Base-by-base conservation (phyloP, 805 yeast genomes). In the Suhomyces xylopsoci region DNA sequence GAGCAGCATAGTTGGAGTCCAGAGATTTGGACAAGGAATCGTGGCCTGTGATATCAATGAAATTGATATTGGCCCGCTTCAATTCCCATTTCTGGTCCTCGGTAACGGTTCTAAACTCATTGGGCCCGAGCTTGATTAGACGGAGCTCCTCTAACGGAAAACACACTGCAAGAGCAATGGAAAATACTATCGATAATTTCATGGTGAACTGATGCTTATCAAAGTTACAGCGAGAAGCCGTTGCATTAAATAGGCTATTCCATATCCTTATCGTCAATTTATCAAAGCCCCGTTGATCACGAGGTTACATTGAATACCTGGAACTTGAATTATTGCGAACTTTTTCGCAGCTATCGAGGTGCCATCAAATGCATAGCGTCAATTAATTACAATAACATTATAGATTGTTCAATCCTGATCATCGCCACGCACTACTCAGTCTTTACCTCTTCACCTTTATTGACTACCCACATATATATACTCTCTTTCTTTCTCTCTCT, bases 31-130 rank as follows among this genome's bases (percentile, higher is more conserved):
- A 68, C 12, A 70, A 60, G 15, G 71, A 62, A 15, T 73, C 56
- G 15, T 62, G 64, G 51, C 74, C 73, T 5, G 92, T 85, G 36
- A 85, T 76, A 67, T 87, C 93, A 57, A 87, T 80, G 63, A 85
- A 87, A 20, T 73, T 78, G 30, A 76, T 66, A 48, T 84, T 84
- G 38, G 71, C 64, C 49, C 80, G 65, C 51, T 59, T 65, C 51
- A 71, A 63, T 5, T 56, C 50, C 52, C 68, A 58, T 54, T 76
- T 76, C n/a, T 66, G 70, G 10, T 54, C 50, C 54, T 77, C 81
- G 7, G 68, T 56, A 12, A 72, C 70, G 4, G 70, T 34, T 48
- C 57, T 58, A 51, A 55, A 73, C 9, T 64, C 58, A 25, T 59
- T 55, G 10, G 76, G 74, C 1, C 76, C 74, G 10, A 66, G 51